Base-by-base conservation (phyloP, 2,329 filamentous ascomycete species). In the Arthroderma sp. region DNA sequence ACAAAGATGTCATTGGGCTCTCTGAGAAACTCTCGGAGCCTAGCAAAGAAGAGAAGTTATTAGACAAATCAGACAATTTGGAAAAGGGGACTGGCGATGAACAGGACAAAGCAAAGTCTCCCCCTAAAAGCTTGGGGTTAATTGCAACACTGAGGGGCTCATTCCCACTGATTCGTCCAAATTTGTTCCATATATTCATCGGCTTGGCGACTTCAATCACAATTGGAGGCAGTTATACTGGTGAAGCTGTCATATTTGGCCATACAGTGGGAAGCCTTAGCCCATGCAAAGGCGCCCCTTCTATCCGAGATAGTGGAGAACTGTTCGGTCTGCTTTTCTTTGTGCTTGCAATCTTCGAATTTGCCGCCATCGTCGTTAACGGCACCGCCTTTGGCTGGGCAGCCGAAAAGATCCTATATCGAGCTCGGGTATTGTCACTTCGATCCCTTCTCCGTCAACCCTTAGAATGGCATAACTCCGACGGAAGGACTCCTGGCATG, bases 381-480 rank as follows among this genome's bases (percentile, higher is more conserved):
- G 73, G 73, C 65, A 64, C 67, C 1, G 58, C 61, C 4, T 76
- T 77, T 52, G 74, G 73, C 1, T 58, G 66, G 39, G 62, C 75
- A 0, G 73, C 78, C 1, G 78, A 83, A 55, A 73, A 76, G 50
- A 60, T 80, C 1, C 61, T 83, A 1, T 77, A 75, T 56, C 70
- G 66, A 41, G 69, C 79, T 9, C 70, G 77, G 43, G 69, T 78
- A 4, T 60, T 78, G 1, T 77, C 74, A 1, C 72, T 82, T 53
- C 71, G 74, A 3, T 74, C 77, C 0, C 61, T 82, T 2, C 70
- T 81, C 42, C 65, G 73, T 44, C 78, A 82, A 58, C 74, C 75
- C 44, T 61, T 81, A 45, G 69, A 78, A 46, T 83, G 79, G 80
- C 80, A 83, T 50, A 74, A 81, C 53, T 75, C 76, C 0, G 67